Conservation (phyloP, 257 asterid species). For the Ilex asprella region DNA sequence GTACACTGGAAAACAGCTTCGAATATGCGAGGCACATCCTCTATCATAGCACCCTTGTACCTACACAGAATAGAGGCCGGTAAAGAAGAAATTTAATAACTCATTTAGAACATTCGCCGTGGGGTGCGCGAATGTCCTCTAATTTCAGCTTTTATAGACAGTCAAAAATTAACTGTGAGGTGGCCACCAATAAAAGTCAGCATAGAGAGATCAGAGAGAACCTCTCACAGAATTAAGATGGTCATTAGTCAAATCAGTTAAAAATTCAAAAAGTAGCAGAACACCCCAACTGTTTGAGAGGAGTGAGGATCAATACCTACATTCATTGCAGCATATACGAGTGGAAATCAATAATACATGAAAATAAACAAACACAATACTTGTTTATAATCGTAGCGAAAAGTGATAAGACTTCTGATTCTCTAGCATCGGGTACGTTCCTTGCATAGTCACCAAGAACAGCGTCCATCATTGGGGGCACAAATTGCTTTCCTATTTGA, state of each 20-base stretch:
- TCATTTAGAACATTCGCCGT: too few species aligned
- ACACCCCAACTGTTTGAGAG: neutral
- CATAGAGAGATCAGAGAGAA: too few species aligned
- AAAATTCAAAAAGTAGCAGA: too few species aligned
- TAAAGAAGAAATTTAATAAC: neutral
- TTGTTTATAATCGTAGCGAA: conserved; percentile 96
- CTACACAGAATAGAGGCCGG: conserved; percentile 30
- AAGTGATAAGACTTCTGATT: conserved; percentile 96
- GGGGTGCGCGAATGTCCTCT: too few species aligned
- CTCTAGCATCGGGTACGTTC: conserved; percentile 98
- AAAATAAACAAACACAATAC: conserved; percentile 32
- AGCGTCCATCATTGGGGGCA: conserved; percentile 99
- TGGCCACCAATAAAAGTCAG: too few species aligned
- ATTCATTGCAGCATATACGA: neutral
- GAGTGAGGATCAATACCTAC: neutral
- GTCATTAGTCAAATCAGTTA: too few species aligned
- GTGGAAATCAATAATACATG: too few species aligned
- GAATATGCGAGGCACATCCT: conserved; percentile 90
- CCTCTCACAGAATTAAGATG: too few species aligned
- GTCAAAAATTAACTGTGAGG: too few species aligned
- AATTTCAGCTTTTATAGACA: too few species aligned
- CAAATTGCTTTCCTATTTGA: conserved; percentile 83
- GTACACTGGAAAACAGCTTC: conserved; percentile 98
- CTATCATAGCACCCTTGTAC: conserved; percentile 85
- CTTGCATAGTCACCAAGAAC: conserved; percentile 95